These are phyloP conservation scores for Mortierella alpina DNA, from an alignment of 192 early-diverging fungal species.

Conservation along the genomic window DNA sequence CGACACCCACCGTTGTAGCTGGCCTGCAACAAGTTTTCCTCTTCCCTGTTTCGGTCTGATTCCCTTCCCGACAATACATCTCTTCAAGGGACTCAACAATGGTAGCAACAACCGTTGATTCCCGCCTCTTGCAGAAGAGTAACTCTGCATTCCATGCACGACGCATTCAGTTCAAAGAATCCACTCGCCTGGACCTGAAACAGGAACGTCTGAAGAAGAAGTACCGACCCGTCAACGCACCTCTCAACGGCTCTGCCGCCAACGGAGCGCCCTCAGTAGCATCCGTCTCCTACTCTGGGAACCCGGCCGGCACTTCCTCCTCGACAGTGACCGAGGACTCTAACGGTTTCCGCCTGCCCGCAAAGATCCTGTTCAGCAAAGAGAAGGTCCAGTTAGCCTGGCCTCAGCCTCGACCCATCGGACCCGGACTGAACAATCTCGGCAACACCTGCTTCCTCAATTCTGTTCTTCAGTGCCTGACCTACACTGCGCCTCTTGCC, in stretches of 20 bases:
- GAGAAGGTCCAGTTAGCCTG: conserved; percentile 66
- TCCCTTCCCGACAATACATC: no score
- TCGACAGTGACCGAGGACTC: conserved; percentile 53
- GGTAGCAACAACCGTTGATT: conserved; percentile 34
- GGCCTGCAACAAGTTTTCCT: background rate
- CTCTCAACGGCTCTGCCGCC: conserved; percentile 6
- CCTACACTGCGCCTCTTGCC: conserved; percentile 79
- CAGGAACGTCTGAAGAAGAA: conserved; percentile 71
- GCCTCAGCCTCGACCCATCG: conserved; percentile 67
- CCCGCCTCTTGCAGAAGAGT: conserved; percentile 38
- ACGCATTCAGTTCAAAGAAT: conserved; percentile 71
- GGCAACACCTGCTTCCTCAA: conserved; percentile 88
- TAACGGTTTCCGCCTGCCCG: conserved; percentile 66
- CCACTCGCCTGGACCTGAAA: conserved; percentile 67
- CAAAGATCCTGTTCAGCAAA: conserved; percentile 65
- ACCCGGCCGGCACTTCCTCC: background rate
- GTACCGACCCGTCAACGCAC: conserved; percentile 71
- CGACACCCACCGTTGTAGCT: no score
- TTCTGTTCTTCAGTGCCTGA: conserved; percentile 81
- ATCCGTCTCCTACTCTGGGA: conserved; percentile 19
- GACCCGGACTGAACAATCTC: conserved; percentile 76
- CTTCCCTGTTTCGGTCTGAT: background rate
- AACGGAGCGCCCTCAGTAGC: conserved; percentile 5
- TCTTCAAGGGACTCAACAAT: background rate
- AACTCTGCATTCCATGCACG: conserved; percentile 54